phyloP scores from a whole-genome alignment of 75 land plant genomes.

The Adiantum capillusveneris region DNA sequence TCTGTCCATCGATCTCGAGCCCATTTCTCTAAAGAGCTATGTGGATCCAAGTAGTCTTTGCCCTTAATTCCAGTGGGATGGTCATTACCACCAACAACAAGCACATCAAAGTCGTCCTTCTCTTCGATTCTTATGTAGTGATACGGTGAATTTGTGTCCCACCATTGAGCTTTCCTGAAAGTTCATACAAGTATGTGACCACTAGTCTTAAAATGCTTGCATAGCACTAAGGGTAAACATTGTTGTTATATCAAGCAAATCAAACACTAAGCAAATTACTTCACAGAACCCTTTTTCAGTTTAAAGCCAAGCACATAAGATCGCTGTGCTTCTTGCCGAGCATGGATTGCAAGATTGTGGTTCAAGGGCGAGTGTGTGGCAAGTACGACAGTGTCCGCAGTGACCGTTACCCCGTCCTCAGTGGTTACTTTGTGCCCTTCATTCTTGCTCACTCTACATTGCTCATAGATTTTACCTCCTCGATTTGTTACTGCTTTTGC shows the following conservation, averaged over 20 bases:
- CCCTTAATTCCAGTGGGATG: conserved; percentile 31
- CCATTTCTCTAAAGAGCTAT: conserved; percentile 21
- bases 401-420: conserved; percentile 17
- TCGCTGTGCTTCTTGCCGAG: conserved; percentile 25
- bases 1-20: conserved; percentile 26
- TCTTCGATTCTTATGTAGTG: conserved; percentile 30
- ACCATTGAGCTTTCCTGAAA: conserved; percentile 36
- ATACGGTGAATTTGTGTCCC: conserved; percentile 32
- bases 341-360: conserved; percentile 31
- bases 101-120: conserved; percentile 27
- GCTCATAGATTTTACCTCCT: conserved; percentile 36
- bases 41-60: conserved; percentile 10
- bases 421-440: conserved; percentile 25
- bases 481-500: conserved; percentile 26
- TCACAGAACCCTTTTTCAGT: conserved; percentile 33
- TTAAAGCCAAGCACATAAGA: conserved; percentile 28
- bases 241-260: too few species aligned
- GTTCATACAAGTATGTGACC: too few species aligned
- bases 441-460: conserved; percentile 9
- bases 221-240: too few species aligned
- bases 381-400: conserved; percentile 25
- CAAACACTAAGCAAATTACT: too few species aligned
- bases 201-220: too few species aligned
- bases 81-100: conserved; percentile 38
- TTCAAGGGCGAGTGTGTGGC: conserved; percentile 39